Conservation (phyloP, 352 stramenopile species). For the Phytophthora syringae region DNA sequence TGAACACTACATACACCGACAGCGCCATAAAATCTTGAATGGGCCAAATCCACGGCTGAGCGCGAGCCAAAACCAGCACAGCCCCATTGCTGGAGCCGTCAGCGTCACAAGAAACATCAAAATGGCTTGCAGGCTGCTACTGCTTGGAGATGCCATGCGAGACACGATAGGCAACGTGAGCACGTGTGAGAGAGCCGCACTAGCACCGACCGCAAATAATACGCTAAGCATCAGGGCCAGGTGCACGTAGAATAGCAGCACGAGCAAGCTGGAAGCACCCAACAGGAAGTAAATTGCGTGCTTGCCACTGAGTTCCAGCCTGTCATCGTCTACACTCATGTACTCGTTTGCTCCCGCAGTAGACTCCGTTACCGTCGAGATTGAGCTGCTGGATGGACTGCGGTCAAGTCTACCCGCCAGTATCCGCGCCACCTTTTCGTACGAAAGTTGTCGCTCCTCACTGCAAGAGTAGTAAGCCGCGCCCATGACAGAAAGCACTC, state of each 20-base stretch:
- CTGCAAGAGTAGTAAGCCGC: conserved; percentile 60
- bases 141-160: conserved; percentile 20
- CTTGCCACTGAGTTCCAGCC: conserved; percentile 52
- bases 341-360: conserved; percentile 31
- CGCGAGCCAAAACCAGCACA: conserved; percentile 70
- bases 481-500: conserved; percentile 49
- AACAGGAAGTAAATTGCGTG: conserved; percentile 68
- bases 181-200: conserved; percentile 54
- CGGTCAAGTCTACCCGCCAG: conserved; percentile 19
- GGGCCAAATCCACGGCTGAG: conserved; percentile 76
- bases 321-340: conserved; percentile 38
- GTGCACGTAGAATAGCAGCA: conserved; percentile 77
- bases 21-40: conserved; percentile 90
- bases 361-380: conserved; percentile 22
- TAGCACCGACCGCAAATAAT: conserved; percentile 59
- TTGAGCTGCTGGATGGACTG: conserved; percentile 20
- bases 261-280: conserved; percentile 55
- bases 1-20: conserved; percentile 90
- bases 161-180: conserved; percentile 47
- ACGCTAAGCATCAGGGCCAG: conserved; percentile 60
- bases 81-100: conserved; percentile 25
- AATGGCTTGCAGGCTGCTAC: conserved; percentile 10
- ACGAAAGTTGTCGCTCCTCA: conserved; percentile 59
- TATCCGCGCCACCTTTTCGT: conserved; percentile 48
- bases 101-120: conserved; percentile 31